phyloP scores from a whole-genome alignment of 352 stramenopile genomes.

The Pythium phragmitis region DNA sequence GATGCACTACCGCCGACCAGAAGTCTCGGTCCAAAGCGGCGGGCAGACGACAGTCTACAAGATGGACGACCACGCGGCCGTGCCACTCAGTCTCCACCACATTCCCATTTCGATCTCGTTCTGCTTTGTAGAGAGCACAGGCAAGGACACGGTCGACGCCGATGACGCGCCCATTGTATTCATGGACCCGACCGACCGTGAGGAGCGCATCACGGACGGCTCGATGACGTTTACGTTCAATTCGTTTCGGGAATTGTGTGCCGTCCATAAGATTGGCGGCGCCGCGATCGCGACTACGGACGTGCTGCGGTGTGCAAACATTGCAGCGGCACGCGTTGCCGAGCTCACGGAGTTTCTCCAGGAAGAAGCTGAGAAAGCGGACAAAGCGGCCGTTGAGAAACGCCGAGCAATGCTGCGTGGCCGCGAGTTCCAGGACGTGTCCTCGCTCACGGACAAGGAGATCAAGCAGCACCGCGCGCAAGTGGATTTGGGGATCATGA shows the following conservation, averaged over 20 bases:
- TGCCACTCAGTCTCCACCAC: constrained; percentile 94
- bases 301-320: constrained; percentile 74
- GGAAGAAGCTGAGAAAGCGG: constrained; percentile 69
- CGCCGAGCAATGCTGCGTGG: constrained; percentile 72
- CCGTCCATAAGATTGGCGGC: constrained; percentile 89
- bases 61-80: constrained; percentile 87
- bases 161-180: constrained; percentile 62
- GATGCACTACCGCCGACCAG: constrained; percentile 91
- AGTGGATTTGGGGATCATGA: constrained; percentile 80
- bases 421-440: constrained; percentile 66
- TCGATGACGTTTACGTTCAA: constrained; percentile 90
- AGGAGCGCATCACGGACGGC: constrained; percentile 89
- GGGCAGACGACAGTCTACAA: constrained; percentile 72
- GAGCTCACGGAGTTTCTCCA: constrained; percentile 81
- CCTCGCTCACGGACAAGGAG: constrained; percentile 34
- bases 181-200: constrained; percentile 87
- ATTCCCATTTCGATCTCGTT: constrained; percentile 96
- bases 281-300: constrained; percentile 58
- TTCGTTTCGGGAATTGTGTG: constrained; percentile 89
- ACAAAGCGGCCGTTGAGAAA: constrained; percentile 60
- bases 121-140: constrained; percentile 55
- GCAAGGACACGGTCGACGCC: constrained; percentile 28
- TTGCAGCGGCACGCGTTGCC: constrained; percentile 74
- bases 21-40: constrained; percentile 71
- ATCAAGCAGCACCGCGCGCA: constrained; percentile 37